Base-by-base conservation (phyloP, 1,284 basidiomycete species). In the Rugosomyces carneus region DNA sequence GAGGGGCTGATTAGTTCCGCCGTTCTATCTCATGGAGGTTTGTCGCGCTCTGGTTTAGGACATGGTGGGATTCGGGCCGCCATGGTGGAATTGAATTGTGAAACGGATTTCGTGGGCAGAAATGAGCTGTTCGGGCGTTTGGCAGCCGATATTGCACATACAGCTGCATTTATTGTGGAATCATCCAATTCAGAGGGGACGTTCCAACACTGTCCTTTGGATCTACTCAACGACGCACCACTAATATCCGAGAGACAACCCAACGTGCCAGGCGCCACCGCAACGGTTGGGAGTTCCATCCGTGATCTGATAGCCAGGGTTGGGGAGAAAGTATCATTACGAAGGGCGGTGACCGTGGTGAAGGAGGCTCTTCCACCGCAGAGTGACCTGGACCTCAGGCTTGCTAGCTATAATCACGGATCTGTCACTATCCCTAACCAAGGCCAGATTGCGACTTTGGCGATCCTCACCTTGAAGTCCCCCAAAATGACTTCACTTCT, bases 81-180 rank as follows among this genome's bases (percentile, higher is more conserved):
- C 10, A 89, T 97, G 74, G 73, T 97, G 48, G 94, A 98, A 65
- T 74, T 97, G 51, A 93, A 92, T 59, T 97, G 94, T 72, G 94
- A 98, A 71, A 97, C 94, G 35, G 94, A 98, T 68, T 97, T 97
- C 64, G 94, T 97, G 10, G 91, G 84, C 13, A 72, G 90, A 53
- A 95, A 93, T 60, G 80, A 87, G 48, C 73, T 94, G 7, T 98
- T 98, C 60, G 73, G 78, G 5, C 75, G 76, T 48, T 77, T 95
- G 23, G 84, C 89, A 10, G 73, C 77, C 31, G 84, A 92, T 54
- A 84, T 97, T 53, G 87, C 92, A 2, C 84, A 92, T 57, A 93
- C 92, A 1, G 81, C 88, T 20, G 93, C 93, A 1, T 89, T 85
- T 62, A 74, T 92, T 44, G 70, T 80, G 0, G 85, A 90, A 27